Evolutionary conservation across 1,139 yeast genomes (phyloP), one percentile per base, ranked within the genome.

Genomic region (Pichia inconspicua): DNA sequence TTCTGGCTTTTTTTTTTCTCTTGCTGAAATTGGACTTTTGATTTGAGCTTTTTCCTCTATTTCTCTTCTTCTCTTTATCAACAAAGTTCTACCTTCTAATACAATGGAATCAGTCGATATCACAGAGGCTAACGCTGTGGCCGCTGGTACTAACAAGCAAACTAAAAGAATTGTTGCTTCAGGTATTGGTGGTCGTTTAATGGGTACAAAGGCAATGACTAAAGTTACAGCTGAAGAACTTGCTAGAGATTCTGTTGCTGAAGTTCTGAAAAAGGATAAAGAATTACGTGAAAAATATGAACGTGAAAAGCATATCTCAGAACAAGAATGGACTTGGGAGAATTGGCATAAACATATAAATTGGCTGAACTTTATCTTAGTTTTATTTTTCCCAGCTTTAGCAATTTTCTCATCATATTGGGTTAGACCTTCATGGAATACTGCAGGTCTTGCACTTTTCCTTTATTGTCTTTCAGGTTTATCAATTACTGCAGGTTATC

Each of bases 401-500:
- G 97, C 96, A 38, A 58, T 84, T 50, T 60, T 66, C 53, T 64
- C 73, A 44, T 80, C 86, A 31, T 44, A 52, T 31, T 60, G 65
- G 55, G 78, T 79, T 15, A 81, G 82, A 14, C 78, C 92, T 48
- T 74, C 75, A 50, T 57, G 64, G 59, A 78, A 82, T 66, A 85
- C 96, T 5, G 65, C 77, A 4, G 52, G 73, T 4, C 76, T 86
- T 62, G 79, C 89, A 0, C 55, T 87, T 41, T 48, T 75, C 41
- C 73, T 85, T 59, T 92, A 89, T 68, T 66, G 71, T 41, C 65
- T 82, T 55, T 80, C 90, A 53, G 98, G 98, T 57, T 58, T 88
- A 39, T 90, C 97, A 45, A 89, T 92, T 65, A 92, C 98, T 38
- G 98, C 95, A n/a, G 96, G 95, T 40, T 87, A 87, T 70, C 95